Percentiles rank a stretch among this genome's conserved stretches.
Conservation (phyloP, 495 filamentous ascomycete genomes). For the Podospora pseudopauciseta region DNA sequence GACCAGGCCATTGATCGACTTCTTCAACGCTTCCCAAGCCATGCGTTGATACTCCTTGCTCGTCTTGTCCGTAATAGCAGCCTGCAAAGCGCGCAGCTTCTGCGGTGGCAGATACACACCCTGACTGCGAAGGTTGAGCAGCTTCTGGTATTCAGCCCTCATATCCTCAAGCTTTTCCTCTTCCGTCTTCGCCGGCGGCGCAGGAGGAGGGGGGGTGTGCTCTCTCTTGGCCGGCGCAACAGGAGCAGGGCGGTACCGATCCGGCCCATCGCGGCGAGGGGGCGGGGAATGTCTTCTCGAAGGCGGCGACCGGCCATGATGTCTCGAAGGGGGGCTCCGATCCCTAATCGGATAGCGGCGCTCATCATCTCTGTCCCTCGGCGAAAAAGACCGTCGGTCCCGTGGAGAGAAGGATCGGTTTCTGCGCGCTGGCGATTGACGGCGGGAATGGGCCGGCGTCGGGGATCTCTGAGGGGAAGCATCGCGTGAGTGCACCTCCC, state of each 20-base stretch:
- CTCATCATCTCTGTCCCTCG: background rate
- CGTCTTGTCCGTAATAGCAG: conserved; percentile 91
- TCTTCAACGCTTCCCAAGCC: conserved; percentile 98
- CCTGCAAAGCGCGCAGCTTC: conserved; percentile 83
- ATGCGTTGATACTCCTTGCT: conserved; percentile 98
- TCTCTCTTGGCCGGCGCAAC: conserved; percentile 27
- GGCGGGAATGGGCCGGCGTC: background rate
- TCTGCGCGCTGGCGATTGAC: background rate
- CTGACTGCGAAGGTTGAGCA: conserved; percentile 85
- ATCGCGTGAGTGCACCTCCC: conserved; percentile 1
- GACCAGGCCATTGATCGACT: conserved; percentile 96
- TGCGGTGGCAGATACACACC: conserved; percentile 96
- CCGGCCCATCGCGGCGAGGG: conserved; percentile 39
- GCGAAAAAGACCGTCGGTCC: conserved; percentile 10
- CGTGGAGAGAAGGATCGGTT: conserved; percentile 9
- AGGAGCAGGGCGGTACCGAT: conserved; percentile 34
- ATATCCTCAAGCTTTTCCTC: conserved; percentile 76
- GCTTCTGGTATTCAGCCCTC: conserved; percentile 87
- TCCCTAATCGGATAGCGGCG: conserved; percentile 7
- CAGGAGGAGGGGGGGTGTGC: conserved; percentile 50
- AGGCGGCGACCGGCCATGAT: conserved; percentile 26
- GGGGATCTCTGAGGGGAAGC: background rate
- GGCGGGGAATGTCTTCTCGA: conserved; percentile 26
- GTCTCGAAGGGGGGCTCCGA: conserved; percentile 12
- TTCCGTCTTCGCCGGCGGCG: conserved; percentile 58